Base-by-base conservation (phyloP, 2,329 filamentous ascomycete species). In the Colletotrichum simmondsii region DNA sequence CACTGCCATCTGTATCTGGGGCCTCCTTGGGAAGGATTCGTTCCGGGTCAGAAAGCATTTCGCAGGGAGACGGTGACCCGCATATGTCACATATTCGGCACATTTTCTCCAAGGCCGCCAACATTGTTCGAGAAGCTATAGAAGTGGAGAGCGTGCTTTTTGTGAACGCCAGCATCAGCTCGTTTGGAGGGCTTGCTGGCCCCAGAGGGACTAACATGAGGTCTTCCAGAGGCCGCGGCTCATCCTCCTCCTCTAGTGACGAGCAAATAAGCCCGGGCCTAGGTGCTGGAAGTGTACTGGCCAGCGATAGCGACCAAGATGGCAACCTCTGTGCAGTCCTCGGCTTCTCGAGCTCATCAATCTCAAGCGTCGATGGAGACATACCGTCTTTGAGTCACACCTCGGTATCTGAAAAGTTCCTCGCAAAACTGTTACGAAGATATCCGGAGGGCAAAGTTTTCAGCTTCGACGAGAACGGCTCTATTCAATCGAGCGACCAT, bases 361-460 rank as follows among this genome's bases (percentile, higher is more conserved):
- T 69, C 1, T 82, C 83, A 1, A 83, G 80, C 52, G 78, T 83
- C 52, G 75, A 84, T 26, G 81, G 75, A 10, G 75, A 78, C 30
- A 42, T 67, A 2, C 70, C 75, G 2, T 56, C 53, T 8, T 54
- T 42, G 0, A 68, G 76, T 11, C 68, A 76, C 5, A 71, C 77
- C 11, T 75, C 76, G 2, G 70, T 87, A 1, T 80, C 83, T 0
- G 83, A 86, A 62, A 78, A 74, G 5, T 81, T 86, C 16, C 77
- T 89, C 2, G 77, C 80, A 1, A 79, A 78, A 2, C 80, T 89
- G 6, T 76, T 88, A 1, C 81, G 81, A 14, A 79, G 83, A 1
- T 85, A 89, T 68, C 86, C 86, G 0, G 77, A 80, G 10, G 87
- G 87, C 0, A 83, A 83, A 61, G 80, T 87, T 1, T 88, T 87